phyloP scores from a whole-genome alignment of 2,329 filamentous ascomycete species.

The Cladosporium colombiae region DNA sequence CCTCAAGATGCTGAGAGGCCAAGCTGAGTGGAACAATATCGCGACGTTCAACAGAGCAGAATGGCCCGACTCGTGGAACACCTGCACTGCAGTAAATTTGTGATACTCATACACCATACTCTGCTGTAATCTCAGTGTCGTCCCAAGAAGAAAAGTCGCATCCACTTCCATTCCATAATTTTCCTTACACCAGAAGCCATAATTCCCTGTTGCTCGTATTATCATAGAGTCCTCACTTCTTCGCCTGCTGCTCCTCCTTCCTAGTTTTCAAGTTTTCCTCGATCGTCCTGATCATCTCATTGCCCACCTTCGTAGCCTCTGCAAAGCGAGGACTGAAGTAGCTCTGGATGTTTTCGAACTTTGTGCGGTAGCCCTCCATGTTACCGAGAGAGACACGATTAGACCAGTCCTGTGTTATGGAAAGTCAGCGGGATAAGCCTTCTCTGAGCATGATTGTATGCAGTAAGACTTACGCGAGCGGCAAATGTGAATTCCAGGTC shows the following conservation, averaged over 20 bases:
- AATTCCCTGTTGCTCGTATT: background rate
- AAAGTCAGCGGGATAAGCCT: background rate
- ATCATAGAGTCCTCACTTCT: background rate
- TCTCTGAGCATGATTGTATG: background rate
- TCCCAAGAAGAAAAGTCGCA: background rate
- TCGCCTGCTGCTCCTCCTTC: constrained; percentile 18
- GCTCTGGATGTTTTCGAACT: constrained; percentile 84
- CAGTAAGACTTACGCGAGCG: constrained; percentile 59
- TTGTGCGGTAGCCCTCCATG: constrained; percentile 88
- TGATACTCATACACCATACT: background rate
- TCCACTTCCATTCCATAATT: background rate
- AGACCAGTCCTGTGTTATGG: constrained; percentile 69
- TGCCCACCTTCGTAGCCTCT: constrained; percentile 83
- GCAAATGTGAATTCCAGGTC: constrained; percentile 98
- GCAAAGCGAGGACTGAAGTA: constrained; percentile 91
- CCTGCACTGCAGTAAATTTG: background rate
- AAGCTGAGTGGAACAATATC: background rate
- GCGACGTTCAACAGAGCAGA: background rate
- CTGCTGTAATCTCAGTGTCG: background rate
- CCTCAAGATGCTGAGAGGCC: background rate
- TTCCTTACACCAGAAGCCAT: background rate
- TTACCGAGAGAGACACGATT: constrained; percentile 89
- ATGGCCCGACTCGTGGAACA: background rate
- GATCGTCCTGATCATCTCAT: constrained; percentile 97
- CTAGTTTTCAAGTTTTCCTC: constrained; percentile 67